Base-by-base conservation (phyloP, 805 yeast genomes). In the Sporopachydermia lactativora region DNA sequence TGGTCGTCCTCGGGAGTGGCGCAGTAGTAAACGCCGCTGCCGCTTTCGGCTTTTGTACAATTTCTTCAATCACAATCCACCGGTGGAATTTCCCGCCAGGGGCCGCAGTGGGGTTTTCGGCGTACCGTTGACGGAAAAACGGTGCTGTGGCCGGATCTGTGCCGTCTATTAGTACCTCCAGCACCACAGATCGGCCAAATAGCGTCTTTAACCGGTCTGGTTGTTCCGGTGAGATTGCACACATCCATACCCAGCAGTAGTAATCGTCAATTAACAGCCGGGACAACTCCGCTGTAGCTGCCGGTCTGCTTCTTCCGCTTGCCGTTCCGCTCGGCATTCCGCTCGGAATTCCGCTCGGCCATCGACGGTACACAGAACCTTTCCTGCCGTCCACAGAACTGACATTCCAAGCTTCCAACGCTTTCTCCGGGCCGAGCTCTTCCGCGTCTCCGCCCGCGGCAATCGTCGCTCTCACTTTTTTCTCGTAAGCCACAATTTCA, bases 211-310 rank as follows among this genome's bases (percentile, higher is more conserved):
- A 75, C 17, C 64, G 57, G 19, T 69, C 65, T 0, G 85, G 73
- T 52, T 82, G 81, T 53, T 85, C 95, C 19, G 76, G 68, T 0
- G 83, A 83, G 17, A 84, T 54, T 2, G 85, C 71, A 1, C 86
- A 74, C 52, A 84, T 64, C 95, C 95, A 85, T 1, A 95, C 73
- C 95, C 95, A 85, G 18, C 84, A 82, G 52, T 78, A 85, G 56
- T 81, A 85, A 56, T 85, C 95, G 56, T 83, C 94, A 15, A 85
- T 73, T 4, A 82, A 69, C 1, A 81, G 78, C 44, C 81, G 70
- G 5, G 72, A 61, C 5, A 82, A 66, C n/a, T 54, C 52, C 2
- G 69, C 71, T 4, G 70, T 61, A 24, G 31, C n/a, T n/a, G n/a
- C n/a, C n/a, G n/a, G n/a, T n/a, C n/a, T n/a, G n/a, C n/a, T n/a